Percentiles rank a stretch among this genome's conserved stretches.
Evolutionary conservation across 345 rosid genomes (phyloP).

Genomic region (Euphorbia pulcherrima): DNA sequence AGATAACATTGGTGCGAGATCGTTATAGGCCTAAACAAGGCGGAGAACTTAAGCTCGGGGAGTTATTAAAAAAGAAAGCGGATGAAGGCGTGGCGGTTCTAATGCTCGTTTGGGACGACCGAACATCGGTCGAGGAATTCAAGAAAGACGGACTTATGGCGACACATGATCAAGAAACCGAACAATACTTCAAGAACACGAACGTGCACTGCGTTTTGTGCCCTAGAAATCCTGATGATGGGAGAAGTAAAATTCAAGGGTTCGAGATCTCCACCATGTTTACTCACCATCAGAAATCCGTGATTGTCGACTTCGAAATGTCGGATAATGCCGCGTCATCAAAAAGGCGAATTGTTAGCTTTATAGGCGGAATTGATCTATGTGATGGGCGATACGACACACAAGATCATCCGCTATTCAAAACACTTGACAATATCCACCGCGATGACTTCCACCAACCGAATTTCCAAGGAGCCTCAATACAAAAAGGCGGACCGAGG

Average conservation of each 20-base stretch:
- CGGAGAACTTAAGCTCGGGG: constrained; percentile 44
- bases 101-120: constrained; percentile 79
- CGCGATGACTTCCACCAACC: constrained; percentile 79
- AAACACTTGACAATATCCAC: constrained; percentile 49
- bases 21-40: constrained; percentile 28
- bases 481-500: constrained; percentile 78
- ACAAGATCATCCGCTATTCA: constrained; percentile 61
- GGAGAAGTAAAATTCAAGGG: constrained; percentile 43
- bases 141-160: constrained; percentile 62
- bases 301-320: constrained; percentile 57
- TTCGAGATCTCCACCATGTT: constrained; percentile 47
- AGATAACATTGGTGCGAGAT: constrained; percentile 57
- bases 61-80: constrained; percentile 56
- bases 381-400: constrained; percentile 85
- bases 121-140: constrained; percentile 47
- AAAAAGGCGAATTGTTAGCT: constrained; percentile 63
- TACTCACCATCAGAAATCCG: constrained; percentile 74
- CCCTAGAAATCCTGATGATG: constrained; percentile 55
- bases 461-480: constrained; percentile 51
- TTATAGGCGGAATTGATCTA: constrained; percentile 86
- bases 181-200: constrained; percentile 40
- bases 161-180: constrained; percentile 73
- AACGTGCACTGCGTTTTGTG: constrained; percentile 61
- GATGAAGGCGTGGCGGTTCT: constrained; percentile 56
- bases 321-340: constrained; percentile 6